phyloP scores from a whole-genome alignment of 2,329 filamentous ascomycete genomes.

The Dothidotthia symphoricarpi region DNA sequence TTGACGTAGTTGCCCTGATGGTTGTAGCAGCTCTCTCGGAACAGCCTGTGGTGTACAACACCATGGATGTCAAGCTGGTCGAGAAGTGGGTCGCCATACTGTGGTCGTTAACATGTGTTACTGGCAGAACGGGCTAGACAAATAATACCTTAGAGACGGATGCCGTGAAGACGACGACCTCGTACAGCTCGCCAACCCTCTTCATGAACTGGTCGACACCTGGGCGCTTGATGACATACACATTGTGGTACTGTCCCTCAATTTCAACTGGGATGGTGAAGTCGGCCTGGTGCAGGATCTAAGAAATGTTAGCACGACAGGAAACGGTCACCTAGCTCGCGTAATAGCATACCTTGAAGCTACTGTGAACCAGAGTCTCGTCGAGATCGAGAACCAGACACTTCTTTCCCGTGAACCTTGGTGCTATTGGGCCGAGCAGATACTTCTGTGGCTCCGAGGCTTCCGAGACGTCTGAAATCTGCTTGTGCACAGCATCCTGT shows the following conservation, averaged over 20 bases:
- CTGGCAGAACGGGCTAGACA: neutral
- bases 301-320: slow-evolving; percentile 18
- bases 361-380: slow-evolving; percentile 96
- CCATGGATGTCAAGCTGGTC: slow-evolving; percentile 97
- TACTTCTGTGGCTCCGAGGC: slow-evolving; percentile 58
- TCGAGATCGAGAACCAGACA: slow-evolving; percentile 94
- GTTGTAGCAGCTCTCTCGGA: slow-evolving; percentile 98
- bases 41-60: slow-evolving; percentile 91
- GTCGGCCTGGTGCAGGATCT: slow-evolving; percentile 97
- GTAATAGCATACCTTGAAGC: slow-evolving; percentile 75
- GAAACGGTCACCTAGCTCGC: neutral
- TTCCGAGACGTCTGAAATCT: slow-evolving; percentile 45
- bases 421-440: slow-evolving; percentile 77
- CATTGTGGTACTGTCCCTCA: slow-evolving; percentile 97
- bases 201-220: slow-evolving; percentile 99
- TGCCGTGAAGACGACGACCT: slow-evolving; percentile 97
- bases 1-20: slow-evolving; percentile 99
- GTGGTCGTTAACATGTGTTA: slow-evolving; percentile 13
- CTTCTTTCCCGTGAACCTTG: slow-evolving; percentile 81
- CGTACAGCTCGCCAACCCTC: slow-evolving; percentile 92
- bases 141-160: slow-evolving; percentile 85
- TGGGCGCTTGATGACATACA: slow-evolving; percentile 99
- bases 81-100: slow-evolving; percentile 94
- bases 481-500: slow-evolving; percentile 40
- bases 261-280: slow-evolving; percentile 99